Percentiles rank a stretch among this genome's conserved stretches.
phyloP scores from a whole-genome alignment of 2,329 filamentous ascomycete species.

The Penicillium italicum region DNA sequence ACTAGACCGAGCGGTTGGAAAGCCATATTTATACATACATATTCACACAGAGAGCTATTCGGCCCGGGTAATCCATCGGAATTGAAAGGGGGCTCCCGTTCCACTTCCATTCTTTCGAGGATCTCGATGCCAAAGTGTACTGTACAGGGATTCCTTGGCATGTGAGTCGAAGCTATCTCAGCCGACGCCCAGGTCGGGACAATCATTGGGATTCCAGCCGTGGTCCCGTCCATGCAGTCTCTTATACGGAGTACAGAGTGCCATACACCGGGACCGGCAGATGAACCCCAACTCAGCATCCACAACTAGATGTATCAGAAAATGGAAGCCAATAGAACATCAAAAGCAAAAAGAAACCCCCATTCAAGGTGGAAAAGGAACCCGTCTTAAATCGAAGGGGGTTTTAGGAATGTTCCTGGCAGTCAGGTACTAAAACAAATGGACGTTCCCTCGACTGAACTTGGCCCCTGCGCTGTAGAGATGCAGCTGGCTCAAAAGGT shows the following conservation, averaged over 20 bases:
- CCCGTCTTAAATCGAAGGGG: background rate
- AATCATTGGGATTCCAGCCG: slow-evolving; percentile 22
- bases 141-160: slow-evolving; percentile 22
- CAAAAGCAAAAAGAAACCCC: background rate
- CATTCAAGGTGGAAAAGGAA: slow-evolving; percentile 1
- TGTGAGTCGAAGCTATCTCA: slow-evolving; percentile 19
- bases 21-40: background rate
- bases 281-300: background rate
- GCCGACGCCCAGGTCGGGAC: slow-evolving; percentile 19
- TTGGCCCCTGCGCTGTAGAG: slow-evolving; percentile 12
- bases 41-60: background rate
- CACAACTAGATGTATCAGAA: background rate
- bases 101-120: slow-evolving; percentile 3
- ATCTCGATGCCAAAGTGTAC: background rate
- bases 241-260: no score
- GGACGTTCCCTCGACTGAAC: slow-evolving; percentile 11
- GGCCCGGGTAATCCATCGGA: slow-evolving; percentile 2
- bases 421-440: slow-evolving; percentile 6
- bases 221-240: slow-evolving; percentile 5
- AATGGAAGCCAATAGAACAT: background rate
- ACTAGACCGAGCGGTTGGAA: background rate
- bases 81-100: slow-evolving; percentile 7
- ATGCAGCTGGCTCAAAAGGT: slow-evolving; percentile 27
- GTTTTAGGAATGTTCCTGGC: slow-evolving; percentile 14
- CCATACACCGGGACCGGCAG: background rate